phyloP scores from a whole-genome alignment of 768 basidiomycete species.

The Tricholoma matsutake region DNA sequence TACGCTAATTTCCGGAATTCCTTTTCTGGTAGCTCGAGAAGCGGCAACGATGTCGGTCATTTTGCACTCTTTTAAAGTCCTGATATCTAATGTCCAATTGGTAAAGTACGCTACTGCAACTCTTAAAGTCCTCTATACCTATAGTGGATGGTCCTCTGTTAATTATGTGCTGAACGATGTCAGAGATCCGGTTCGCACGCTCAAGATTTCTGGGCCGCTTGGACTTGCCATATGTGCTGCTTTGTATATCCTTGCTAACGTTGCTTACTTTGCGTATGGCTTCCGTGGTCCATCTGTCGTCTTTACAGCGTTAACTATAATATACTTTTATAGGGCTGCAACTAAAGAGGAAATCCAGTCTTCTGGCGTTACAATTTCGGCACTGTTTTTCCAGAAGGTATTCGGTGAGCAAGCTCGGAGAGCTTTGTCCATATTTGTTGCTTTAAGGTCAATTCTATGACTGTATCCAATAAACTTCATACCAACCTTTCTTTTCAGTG shows the following conservation, averaged over 20 bases:
- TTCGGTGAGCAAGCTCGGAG: constrained; percentile 54
- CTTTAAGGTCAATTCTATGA: neutral
- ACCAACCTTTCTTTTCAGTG: neutral
- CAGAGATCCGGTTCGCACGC: constrained; percentile 56
- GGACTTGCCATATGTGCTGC: constrained; percentile 52
- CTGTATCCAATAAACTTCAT: neutral
- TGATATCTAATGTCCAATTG: too few relatives aligned
- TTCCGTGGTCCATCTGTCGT: too few relatives aligned
- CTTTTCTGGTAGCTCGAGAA: neutral
- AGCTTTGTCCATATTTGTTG: constrained; percentile 17
- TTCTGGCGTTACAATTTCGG: constrained; percentile 60
- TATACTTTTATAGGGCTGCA: constrained; percentile 69
- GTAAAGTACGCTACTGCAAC: neutral
- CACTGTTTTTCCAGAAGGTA: constrained; percentile 64
- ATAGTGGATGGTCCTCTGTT: constrained; percentile 61
- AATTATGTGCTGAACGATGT: constrained; percentile 69
- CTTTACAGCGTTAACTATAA: neutral
- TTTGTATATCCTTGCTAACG: constrained; percentile 57
- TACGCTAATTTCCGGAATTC: neutral
- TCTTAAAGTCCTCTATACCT: constrained; percentile 45
- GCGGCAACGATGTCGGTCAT: neutral
- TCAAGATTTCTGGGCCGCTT: constrained; percentile 62
- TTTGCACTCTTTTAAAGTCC: too few relatives aligned
- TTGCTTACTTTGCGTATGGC: neutral
- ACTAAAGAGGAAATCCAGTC: constrained; percentile 59